Conservation (phyloP, 345 rosid species). For the Pugionium cornutum region DNA sequence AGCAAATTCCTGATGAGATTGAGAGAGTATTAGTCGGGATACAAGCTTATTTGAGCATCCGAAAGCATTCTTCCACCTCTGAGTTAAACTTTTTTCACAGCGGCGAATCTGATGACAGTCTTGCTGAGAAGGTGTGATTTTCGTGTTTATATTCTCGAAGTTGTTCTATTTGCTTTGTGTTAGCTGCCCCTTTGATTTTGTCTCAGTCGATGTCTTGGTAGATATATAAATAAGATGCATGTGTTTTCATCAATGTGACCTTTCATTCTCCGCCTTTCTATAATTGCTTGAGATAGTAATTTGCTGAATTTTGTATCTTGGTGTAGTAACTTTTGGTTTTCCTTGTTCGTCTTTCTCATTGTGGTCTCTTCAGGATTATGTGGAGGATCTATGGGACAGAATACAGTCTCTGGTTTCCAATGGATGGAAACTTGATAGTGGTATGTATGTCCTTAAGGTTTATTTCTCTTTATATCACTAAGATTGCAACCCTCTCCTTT, state of each 20-base stretch:
- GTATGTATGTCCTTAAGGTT: conserved; percentile 42
- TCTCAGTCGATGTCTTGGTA: conserved; percentile 6
- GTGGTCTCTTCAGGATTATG: conserved; percentile 65
- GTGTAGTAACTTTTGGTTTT: conserved; percentile 21
- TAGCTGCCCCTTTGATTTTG: conserved; percentile 15
- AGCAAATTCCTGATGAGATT: conserved; percentile 98
- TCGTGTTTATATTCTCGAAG: conserved; percentile 4
- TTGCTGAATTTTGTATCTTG: conserved; percentile 17
- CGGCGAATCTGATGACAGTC: conserved; percentile 50
- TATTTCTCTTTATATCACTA: conserved; percentile 8
- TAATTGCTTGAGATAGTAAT: conserved; percentile 2
- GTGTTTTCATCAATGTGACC: conserved; percentile 3
- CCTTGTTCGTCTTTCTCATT: conserved; percentile 15
- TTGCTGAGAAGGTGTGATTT: conserved; percentile 61
- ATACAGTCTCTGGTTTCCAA: conserved; percentile 66
- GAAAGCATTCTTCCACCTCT: conserved; percentile 63
- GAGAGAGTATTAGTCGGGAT: conserved; percentile 89
- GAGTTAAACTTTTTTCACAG: conserved; percentile 72
- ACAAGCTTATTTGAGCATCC: conserved; percentile 93
- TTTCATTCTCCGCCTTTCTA: conserved; percentile 1
- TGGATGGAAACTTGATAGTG: conserved; percentile 97
- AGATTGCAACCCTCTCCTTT: conserved; percentile 18
- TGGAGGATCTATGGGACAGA: conserved; percentile 90
- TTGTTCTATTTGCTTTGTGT: conserved; percentile 13
- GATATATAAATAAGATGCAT: conserved; percentile 11